A percentile compares a stretch with the other conserved stretches of the same genome.
Conservation (phyloP, 2,329 filamentous ascomycete genomes). For the Aaosphaeria pasadenensis region DNA sequence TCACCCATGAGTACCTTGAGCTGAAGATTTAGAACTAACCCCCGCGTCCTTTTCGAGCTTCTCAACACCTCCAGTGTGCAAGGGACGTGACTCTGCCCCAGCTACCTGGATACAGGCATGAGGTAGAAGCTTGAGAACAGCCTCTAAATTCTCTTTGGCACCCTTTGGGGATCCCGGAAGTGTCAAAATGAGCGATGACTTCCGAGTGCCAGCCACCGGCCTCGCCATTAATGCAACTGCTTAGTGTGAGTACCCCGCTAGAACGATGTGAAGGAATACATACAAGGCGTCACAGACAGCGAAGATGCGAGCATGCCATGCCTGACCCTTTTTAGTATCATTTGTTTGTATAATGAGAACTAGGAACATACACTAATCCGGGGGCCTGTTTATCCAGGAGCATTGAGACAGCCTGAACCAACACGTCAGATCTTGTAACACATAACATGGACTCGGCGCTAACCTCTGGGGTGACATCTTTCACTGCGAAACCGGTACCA, state of each 20-base stretch:
- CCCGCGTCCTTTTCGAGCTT: conserved; percentile 84
- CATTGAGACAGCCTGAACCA: conserved; percentile 66
- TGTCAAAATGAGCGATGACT: conserved; percentile 79
- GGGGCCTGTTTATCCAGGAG: conserved; percentile 83
- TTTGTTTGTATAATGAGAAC: conserved; percentile 9
- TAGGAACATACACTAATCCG: conserved; percentile 66
- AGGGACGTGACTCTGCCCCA: conserved; percentile 72
- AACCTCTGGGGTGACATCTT: conserved; percentile 87
- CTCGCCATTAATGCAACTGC: conserved; percentile 94
- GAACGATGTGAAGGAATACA: conserved; percentile 36
- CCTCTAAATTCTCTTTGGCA: conserved; percentile 87
- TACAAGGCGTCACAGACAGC: conserved; percentile 83
- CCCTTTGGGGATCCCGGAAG: conserved; percentile 94
- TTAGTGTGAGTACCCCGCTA: conserved; percentile 7
- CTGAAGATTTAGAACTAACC: conserved; percentile 14
- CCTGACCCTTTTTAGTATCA: conserved; percentile 30
- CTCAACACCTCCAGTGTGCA: conserved; percentile 79
- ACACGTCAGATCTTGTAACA: conserved; percentile 5
- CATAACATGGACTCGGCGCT: not conserved
- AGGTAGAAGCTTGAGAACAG: conserved; percentile 83
- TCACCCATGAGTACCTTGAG: not conserved
- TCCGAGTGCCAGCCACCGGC: conserved; percentile 83
- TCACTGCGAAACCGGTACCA: conserved; percentile 85
- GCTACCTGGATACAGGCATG: conserved; percentile 92
- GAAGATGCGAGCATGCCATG: conserved; percentile 91